Percentiles rank a stretch among this genome's conserved stretches.
These are phyloP conservation scores for Phytophthora ramorum DNA, from an alignment of 352 stramenopile species.

Conservation along the genomic window DNA sequence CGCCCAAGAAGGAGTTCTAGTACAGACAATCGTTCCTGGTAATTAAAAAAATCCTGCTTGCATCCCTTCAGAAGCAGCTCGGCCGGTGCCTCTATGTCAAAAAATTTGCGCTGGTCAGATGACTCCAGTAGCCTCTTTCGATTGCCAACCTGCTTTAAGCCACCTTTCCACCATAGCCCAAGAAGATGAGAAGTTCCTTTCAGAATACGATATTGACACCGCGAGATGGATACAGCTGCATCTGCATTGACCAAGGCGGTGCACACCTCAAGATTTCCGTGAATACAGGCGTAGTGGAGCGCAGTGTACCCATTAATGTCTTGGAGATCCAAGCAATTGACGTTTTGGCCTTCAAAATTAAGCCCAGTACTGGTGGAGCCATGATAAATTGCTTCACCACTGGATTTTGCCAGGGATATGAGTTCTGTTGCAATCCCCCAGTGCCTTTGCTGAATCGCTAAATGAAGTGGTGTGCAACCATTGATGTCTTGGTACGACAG, in stretches of 20 bases:
- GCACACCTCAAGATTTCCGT: conserved; percentile 39
- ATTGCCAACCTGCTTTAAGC: conserved; percentile 11
- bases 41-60: conserved; percentile 21
- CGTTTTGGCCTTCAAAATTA: neutral
- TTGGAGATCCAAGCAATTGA: conserved; percentile 41
- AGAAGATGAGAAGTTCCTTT: conserved; percentile 28
- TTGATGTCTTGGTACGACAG: conserved; percentile 43
- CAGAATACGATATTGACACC: conserved; percentile 33
- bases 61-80: conserved; percentile 33
- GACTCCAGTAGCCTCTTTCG: conserved; percentile 3
- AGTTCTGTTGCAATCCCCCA: conserved; percentile 40
- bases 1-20: conserved; percentile 27
- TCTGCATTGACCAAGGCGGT: conserved; percentile 39
- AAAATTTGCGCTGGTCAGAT: conserved; percentile 6
- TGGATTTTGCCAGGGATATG: conserved; percentile 33
- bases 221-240: conserved; percentile 39
- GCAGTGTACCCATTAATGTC: conserved; percentile 62
- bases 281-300: conserved; percentile 62
- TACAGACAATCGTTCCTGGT: conserved; percentile 24
- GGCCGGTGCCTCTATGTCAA: conserved; percentile 25
- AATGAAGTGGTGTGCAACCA: conserved; percentile 58
- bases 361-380: neutral
- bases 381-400: conserved; percentile 9
- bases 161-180: conserved; percentile 45
- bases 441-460: conserved; percentile 50